Base-by-base conservation (phyloP, 75 land plant species). In the Isoetes taiwanensis region DNA sequence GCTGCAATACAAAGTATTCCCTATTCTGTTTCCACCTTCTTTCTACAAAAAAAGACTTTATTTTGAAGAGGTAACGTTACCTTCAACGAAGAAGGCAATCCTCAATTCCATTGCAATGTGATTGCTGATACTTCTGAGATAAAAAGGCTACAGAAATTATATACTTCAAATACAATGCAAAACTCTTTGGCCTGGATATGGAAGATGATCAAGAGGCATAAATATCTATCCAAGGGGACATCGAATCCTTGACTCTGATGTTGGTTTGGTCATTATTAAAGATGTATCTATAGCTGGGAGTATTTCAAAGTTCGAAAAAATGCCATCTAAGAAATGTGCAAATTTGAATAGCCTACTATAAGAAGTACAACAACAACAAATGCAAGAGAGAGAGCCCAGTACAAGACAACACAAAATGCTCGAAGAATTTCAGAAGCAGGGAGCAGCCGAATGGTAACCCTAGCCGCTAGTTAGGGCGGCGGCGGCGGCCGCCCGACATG, bases 121-220 rank as follows among this genome's bases (percentile, higher is more conserved):
- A 48, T 48, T 48, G 52, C 14, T 48, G n/a, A n/a, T n/a, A n/a
- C n/a, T n/a, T n/a, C n/a, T n/a, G n/a, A n/a, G n/a, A n/a, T n/a
- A n/a, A n/a, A n/a, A 52, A 74, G 77, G 74, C 35, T 42, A 63
- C 63, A 28, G 77, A 74, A 42, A 56, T 74, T 46, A 54, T 65
- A 28, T 74, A 74, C 48, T 35, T 41, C 28, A 59, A 59, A 39
- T 43, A 43, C 56, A 52, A 65, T 19, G 43, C 64, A 41, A 64
- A 69, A 11, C 54, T 74, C 8, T 68, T 74, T 59, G 77, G 73
- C 32, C 74, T 74, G 25, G 77, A 74, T 39, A 74, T 74, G 19
- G 61, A 52, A 20, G 68, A 74, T 28, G 57, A 26, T 37, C 25
- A 28, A 31, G n/a, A n/a, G n/a, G n/a, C n/a, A n/a, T 62, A 73